Conservation (phyloP, 2,329 filamentous ascomycete genomes). For the Cephalotrichum gorgonifer region DNA sequence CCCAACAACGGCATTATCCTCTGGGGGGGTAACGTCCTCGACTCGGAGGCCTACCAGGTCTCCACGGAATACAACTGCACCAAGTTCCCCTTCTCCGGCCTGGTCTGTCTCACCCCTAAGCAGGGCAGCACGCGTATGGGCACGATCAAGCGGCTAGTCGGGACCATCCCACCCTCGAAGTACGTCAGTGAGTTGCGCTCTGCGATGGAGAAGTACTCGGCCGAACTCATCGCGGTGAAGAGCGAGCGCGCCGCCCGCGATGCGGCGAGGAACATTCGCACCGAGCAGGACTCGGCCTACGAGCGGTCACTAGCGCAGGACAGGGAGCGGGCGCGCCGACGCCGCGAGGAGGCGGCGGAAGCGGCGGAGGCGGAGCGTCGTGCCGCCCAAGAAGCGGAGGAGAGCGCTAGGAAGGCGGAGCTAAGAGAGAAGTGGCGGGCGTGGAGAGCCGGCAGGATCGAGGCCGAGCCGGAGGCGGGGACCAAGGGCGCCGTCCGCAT, state of each 20-base stretch:
- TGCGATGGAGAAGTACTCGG: constrained; percentile 65
- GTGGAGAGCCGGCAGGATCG: constrained; percentile 64
- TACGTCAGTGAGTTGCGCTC: constrained; percentile 66
- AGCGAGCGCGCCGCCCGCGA: constrained; percentile 70
- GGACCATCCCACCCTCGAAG: constrained; percentile 58
- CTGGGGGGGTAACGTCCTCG: constrained; percentile 88
- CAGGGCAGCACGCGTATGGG: constrained; percentile 84
- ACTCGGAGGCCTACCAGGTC: constrained; percentile 91
- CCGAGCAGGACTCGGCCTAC: constrained; percentile 87
- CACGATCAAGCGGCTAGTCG: constrained; percentile 68
- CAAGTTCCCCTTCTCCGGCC: constrained; percentile 81
- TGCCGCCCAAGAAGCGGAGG: constrained; percentile 50
- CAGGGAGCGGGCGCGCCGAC: constrained; percentile 68
- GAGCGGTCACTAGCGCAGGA: constrained; percentile 84
- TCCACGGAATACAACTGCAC: constrained; percentile 78
- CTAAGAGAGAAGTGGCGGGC: constrained; percentile 58
- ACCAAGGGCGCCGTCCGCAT: constrained; percentile 64
- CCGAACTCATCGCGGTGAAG: constrained; percentile 65
- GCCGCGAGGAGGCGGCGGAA: constrained; percentile 60
- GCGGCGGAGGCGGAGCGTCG: constrained; percentile 58
- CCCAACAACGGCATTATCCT: constrained; percentile 70
- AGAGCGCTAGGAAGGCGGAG: constrained; percentile 37
- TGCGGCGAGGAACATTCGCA: constrained; percentile 67
- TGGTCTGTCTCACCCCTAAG: constrained; percentile 80
- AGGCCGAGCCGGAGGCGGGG: constrained; percentile 53